Conservation (phyloP, 371 early-diverging fungal genomes). For the Mucor piriformis region DNA sequence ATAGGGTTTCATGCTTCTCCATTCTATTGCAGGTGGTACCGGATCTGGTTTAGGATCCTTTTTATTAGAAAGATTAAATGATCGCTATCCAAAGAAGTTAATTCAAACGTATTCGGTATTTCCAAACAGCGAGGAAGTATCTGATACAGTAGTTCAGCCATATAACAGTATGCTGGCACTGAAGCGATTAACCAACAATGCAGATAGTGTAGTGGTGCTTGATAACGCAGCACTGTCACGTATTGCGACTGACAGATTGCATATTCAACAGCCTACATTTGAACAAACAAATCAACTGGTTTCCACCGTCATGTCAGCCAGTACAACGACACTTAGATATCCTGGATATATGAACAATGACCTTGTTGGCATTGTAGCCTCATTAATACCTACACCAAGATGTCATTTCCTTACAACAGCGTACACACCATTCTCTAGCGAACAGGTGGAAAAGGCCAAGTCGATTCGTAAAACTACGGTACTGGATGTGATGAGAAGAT, state of each 20-base stretch:
- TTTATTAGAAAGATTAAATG: conserved; percentile 85
- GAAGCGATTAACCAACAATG: conserved; percentile 88
- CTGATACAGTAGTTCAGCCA: conserved; percentile 99
- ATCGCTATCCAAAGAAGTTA: conserved; percentile 97
- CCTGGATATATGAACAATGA: conserved; percentile 99
- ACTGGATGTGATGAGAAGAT: conserved; percentile 96
- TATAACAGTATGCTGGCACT: conserved; percentile 98
- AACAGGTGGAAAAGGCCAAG: conserved; percentile 90
- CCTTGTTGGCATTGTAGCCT: conserved; percentile 91
- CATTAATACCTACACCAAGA: conserved; percentile 93
- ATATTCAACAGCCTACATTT: conserved; percentile 93
- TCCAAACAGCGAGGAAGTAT: conserved; percentile 96
- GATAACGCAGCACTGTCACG: conserved; percentile 96
- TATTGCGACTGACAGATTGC: conserved; percentile 92
- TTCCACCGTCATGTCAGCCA: conserved; percentile 97
- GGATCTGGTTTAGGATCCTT: conserved; percentile 97
- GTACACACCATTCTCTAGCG: conserved; percentile 98
- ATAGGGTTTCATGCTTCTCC: conserved; percentile 86
- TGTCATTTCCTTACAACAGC: conserved; percentile 98
- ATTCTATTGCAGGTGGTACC: conserved; percentile 97
- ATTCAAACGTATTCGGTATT: conserved; percentile 99
- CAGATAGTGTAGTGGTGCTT: conserved; percentile 96
- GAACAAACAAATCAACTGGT: conserved; percentile 98
- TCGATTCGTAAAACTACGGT: conserved; percentile 95
- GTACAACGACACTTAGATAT: conserved; percentile 97